Percentiles rank a stretch among this genome's conserved stretches.
These are phyloP conservation scores for Aspergillus panamensis DNA, from an alignment of 495 filamentous ascomycete species.

Conservation along the genomic window DNA sequence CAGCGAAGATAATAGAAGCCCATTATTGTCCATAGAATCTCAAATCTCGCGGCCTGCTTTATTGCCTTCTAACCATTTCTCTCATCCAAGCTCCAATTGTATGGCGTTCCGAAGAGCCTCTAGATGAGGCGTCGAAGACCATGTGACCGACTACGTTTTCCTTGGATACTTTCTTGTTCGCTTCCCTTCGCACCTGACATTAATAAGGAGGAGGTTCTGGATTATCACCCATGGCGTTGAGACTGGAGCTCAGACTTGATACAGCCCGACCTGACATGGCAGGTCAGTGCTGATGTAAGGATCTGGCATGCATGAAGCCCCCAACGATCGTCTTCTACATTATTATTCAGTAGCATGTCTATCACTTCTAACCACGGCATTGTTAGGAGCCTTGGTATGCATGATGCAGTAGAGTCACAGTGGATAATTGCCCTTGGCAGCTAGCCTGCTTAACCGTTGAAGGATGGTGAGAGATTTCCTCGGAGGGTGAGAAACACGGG, in stretches of 20 bases:
- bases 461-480: neutral
- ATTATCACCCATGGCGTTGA: neutral
- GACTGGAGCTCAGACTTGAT: neutral
- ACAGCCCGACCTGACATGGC: neutral
- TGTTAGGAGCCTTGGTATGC: neutral
- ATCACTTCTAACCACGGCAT: neutral
- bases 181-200: neutral
- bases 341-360: neutral
- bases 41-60: neutral
- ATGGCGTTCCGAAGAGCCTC: neutral
- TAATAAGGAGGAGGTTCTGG: neutral
- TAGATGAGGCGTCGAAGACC: neutral
- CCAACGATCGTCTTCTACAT: neutral
- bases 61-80: neutral
- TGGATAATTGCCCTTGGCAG: neutral
- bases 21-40: neutral
- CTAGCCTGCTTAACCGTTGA: neutral
- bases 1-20: neutral
- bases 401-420: neutral
- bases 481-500: neutral
- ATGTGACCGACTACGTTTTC: neutral
- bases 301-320: neutral
- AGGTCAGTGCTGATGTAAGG: neutral
- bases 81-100: neutral
- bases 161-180: neutral